Evolutionary conservation across 2,329 filamentous ascomycete species (phyloP).

Genomic region (Coleophoma cylindrospora): DNA sequence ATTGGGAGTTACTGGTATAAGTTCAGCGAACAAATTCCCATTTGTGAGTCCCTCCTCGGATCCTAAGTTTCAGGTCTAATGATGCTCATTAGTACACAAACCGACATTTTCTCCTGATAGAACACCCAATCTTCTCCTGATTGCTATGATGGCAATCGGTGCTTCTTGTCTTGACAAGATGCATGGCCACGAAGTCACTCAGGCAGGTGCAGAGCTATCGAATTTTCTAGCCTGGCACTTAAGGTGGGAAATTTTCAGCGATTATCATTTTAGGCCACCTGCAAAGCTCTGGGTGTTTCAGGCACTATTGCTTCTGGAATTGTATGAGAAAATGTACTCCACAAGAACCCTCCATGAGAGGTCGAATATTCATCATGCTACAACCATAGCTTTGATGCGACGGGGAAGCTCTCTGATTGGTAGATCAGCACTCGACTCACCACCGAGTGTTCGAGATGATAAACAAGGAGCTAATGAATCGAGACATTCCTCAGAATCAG

Average conservation of each 20-base stretch:
- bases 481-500: constrained; percentile 57
- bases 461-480: constrained; percentile 42
- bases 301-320: constrained; percentile 77
- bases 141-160: constrained; percentile 89
- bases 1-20: constrained; percentile 92
- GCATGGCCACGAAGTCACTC: constrained; percentile 68
- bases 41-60: constrained; percentile 35
- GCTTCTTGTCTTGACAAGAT: constrained; percentile 84
- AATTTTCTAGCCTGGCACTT: constrained; percentile 90
- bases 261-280: constrained; percentile 81
- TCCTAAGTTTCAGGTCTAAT: not conserved
- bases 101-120: constrained; percentile 88
- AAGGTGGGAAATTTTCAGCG: constrained; percentile 95
- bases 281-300: constrained; percentile 97
- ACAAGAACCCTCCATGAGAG: constrained; percentile 88
- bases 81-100: constrained; percentile 58
- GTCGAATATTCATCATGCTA: constrained; percentile 94
- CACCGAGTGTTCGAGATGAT: constrained; percentile 58
- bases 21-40: constrained; percentile 90
- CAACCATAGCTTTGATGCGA: constrained; percentile 91
- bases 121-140: constrained; percentile 76
- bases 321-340: constrained; percentile 98
- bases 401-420: constrained; percentile 88
- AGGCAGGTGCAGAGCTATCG: constrained; percentile 74
- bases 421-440: constrained; percentile 77